phyloP scores from a whole-genome alignment of 2,329 filamentous ascomycete genomes.

The Colletotrichum somersetense region DNA sequence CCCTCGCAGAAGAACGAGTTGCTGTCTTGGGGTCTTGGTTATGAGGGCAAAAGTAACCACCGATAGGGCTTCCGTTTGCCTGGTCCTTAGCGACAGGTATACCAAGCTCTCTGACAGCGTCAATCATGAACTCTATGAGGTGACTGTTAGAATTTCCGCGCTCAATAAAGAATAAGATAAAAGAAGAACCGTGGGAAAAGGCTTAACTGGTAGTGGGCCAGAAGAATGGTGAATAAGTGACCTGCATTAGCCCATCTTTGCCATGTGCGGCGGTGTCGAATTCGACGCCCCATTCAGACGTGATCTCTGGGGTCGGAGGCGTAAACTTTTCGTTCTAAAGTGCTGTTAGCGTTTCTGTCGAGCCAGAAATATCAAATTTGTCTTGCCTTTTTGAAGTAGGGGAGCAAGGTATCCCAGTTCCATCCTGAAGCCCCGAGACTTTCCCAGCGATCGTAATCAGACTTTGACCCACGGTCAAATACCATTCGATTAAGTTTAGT shows the following conservation, averaged over 20 bases:
- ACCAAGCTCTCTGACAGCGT: constrained; percentile 43
- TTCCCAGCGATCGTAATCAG: constrained; percentile 54
- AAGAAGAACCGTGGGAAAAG: too few relatives aligned
- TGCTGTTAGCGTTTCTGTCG: not conserved
- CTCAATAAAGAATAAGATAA: too few relatives aligned
- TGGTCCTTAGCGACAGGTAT: constrained; percentile 41
- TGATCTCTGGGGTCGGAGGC: constrained; percentile 45
- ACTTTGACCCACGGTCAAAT: constrained; percentile 47
- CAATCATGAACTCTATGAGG: constrained; percentile 40
- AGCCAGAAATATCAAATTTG: too few relatives aligned
- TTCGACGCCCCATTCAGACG: constrained; percentile 46
- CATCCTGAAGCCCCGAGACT: constrained; percentile 53
- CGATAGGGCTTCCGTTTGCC: constrained; percentile 40
- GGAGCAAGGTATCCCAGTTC: constrained; percentile 52
- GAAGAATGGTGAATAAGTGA: constrained; percentile 49
- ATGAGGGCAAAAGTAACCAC: constrained; percentile 45
- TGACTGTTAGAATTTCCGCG: not conserved
- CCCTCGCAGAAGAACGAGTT: constrained; percentile 48
- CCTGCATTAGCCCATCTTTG: constrained; percentile 46
- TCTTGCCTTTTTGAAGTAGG: constrained; percentile 50
- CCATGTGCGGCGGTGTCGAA: constrained; percentile 47
- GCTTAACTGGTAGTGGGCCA: constrained; percentile 48
- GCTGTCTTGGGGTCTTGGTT: constrained; percentile 45
- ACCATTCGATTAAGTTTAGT: constrained; percentile 51
- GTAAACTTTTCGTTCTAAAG: constrained; percentile 43